phyloP scores from a whole-genome alignment of 1,139 yeast species.

The Nakaseomyces kungkrabaensis region DNA sequence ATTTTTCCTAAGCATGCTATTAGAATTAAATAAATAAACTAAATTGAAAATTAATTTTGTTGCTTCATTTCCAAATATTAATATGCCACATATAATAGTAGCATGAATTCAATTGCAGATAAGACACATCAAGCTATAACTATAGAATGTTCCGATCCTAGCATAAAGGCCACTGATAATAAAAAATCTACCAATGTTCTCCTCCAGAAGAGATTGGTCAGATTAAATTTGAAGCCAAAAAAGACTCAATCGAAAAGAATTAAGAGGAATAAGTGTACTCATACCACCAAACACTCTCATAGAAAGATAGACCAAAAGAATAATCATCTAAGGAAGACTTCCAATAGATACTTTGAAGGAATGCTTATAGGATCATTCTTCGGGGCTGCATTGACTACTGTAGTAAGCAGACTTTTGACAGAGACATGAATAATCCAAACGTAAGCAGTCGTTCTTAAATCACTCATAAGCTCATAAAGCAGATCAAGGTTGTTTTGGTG shows the following conservation, averaged over 20 bases:
- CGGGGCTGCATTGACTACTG: slow-evolving; percentile 23
- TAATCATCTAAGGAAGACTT: neutral
- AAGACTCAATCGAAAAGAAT: neutral
- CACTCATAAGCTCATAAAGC: no score
- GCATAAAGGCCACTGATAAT: neutral
- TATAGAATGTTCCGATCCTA: neutral
- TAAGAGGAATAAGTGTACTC: neutral
- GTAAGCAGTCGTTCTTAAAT: no score
- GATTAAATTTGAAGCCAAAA: neutral
- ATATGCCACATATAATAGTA: no score
- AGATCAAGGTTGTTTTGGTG: neutral
- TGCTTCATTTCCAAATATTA: neutral
- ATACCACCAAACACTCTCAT: neutral
- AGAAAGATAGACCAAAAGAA: neutral
- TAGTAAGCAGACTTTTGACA: slow-evolving; percentile 13
- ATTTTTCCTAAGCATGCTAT: no score
- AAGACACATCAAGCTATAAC: neutral
- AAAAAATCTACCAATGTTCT: neutral
- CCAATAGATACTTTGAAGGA: slow-evolving; percentile 17
- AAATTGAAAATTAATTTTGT: neutral
- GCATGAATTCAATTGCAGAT: neutral
- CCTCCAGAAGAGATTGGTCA: neutral
- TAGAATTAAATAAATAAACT: no score
- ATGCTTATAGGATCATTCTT: slow-evolving; percentile 23
- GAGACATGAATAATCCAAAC: slow-evolving; percentile 2